phyloP scores from a whole-genome alignment of 1,139 yeast species.

The Geotrichum citri-aurantii region DNA sequence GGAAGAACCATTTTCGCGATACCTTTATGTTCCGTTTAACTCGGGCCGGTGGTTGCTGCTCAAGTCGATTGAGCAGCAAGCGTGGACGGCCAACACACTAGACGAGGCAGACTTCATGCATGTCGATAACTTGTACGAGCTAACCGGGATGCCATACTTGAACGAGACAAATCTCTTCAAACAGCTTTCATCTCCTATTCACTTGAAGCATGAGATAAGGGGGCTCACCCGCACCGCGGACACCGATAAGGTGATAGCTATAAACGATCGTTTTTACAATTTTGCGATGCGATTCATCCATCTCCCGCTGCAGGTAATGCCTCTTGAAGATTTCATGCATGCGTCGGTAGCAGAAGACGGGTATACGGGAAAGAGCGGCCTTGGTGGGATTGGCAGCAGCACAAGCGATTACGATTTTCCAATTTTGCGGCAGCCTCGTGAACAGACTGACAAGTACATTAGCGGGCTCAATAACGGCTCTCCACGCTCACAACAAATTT shows the following conservation, averaged over 20 bases:
- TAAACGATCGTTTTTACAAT: slow-evolving; percentile 10
- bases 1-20: slow-evolving; percentile 10
- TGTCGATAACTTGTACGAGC: slow-evolving; percentile 45
- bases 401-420: background rate
- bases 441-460: background rate
- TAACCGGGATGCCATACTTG: slow-evolving; percentile 44
- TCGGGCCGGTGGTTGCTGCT: slow-evolving; percentile 28
- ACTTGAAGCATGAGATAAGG: slow-evolving; percentile 16
- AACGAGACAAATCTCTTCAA: slow-evolving; percentile 37
- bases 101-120: slow-evolving; percentile 42
- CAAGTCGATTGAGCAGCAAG: slow-evolving; percentile 44
- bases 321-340: background rate
- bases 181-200: slow-evolving; percentile 16
- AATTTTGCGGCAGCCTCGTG: background rate
- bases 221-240: slow-evolving; percentile 13
- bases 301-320: background rate
- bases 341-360: background rate
- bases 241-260: slow-evolving; percentile 10
- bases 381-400: background rate
- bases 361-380: background rate
- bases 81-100: slow-evolving; percentile 51
- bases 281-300: slow-evolving; percentile 17
- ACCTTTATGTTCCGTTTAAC: slow-evolving; percentile 20
- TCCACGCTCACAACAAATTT: background rate
- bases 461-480: background rate